These are phyloP conservation scores for Cyclotella atomus DNA, from an alignment of 108 stramenopile species.

Conservation along the genomic window DNA sequence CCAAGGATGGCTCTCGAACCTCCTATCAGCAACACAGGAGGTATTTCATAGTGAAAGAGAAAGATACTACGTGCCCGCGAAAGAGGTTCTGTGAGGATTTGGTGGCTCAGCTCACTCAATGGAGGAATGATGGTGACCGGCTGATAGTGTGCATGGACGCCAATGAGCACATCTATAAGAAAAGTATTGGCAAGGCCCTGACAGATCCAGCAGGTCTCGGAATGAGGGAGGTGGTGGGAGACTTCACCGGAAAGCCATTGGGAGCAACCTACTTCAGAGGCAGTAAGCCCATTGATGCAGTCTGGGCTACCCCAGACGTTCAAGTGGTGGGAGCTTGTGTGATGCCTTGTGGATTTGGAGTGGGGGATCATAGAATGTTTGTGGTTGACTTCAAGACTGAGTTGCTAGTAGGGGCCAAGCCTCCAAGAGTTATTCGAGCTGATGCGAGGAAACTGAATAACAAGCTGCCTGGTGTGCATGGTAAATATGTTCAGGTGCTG, in stretches of 20 bases:
- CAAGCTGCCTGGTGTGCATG: background rate
- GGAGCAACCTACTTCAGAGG: slow-evolving; percentile 14
- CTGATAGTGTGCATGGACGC: slow-evolving; percentile 13
- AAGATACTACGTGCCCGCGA: background rate
- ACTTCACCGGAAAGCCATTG: slow-evolving; percentile 1
- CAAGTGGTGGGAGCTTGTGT: background rate
- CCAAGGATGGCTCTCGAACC: background rate
- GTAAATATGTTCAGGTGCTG: background rate
- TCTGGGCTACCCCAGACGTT: slow-evolving; percentile 10
- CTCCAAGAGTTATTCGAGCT: background rate
- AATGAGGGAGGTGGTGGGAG: slow-evolving; percentile 1
- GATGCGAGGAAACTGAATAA: background rate
- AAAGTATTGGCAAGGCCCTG: background rate
- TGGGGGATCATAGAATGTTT: slow-evolving; percentile 20
- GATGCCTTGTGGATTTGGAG: slow-evolving; percentile 6
- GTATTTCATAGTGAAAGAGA: background rate
- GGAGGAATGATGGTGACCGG: slow-evolving; percentile 8
- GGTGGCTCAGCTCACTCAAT: background rate
- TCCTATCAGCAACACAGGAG: slow-evolving; percentile 8
- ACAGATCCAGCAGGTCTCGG: background rate
- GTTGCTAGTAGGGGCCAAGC: background rate
- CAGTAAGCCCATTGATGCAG: slow-evolving; percentile 6
- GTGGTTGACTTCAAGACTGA: background rate
- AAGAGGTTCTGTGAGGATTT: background rate
- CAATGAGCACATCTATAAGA: slow-evolving; percentile 3